phyloP scores from a whole-genome alignment of 495 filamentous ascomycete genomes.

The Beverwykella pulmonaria region DNA sequence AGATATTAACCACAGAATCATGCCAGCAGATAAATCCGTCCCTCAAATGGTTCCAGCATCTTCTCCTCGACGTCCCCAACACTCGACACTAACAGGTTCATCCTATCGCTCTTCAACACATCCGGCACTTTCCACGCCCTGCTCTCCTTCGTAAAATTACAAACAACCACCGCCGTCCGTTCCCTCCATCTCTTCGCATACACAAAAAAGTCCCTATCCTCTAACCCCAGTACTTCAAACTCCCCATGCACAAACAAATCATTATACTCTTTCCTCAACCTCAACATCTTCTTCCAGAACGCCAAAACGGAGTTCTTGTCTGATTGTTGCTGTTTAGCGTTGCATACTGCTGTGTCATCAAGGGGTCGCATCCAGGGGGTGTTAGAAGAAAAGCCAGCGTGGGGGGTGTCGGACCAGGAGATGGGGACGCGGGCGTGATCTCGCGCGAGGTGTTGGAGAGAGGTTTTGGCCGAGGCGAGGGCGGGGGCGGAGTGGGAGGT shows the following conservation, averaged over 20 bases:
- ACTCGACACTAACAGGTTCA: neutral
- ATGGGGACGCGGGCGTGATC: slow-evolving; percentile 62
- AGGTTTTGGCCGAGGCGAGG: slow-evolving; percentile 11
- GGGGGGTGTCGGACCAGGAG: slow-evolving; percentile 54
- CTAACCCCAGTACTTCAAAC: slow-evolving; percentile 54
- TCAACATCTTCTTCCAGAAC: slow-evolving; percentile 58
- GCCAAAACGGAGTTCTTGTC: slow-evolving; percentile 53
- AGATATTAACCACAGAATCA: no score
- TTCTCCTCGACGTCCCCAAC: neutral
- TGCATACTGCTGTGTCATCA: slow-evolving; percentile 36
- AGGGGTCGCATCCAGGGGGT: slow-evolving; percentile 67
- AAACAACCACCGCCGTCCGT: slow-evolving; percentile 53
- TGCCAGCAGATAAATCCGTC: neutral
- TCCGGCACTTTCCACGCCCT: neutral
- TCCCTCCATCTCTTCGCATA: slow-evolving; percentile 50
- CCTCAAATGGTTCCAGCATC: neutral
- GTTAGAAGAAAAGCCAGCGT: slow-evolving; percentile 58
- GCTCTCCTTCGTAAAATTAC: slow-evolving; percentile 49
- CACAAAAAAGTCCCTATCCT: slow-evolving; percentile 52
- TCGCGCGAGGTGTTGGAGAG: slow-evolving; percentile 30
- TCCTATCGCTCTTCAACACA: neutral
- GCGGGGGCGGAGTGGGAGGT: slow-evolving; percentile 43
- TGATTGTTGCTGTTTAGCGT: neutral
- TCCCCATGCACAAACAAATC: slow-evolving; percentile 65
- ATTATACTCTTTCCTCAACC: slow-evolving; percentile 55